Evolutionary conservation across 768 basidiomycete species (phyloP), one percentile per base, ranked within the genome.

Genomic region (Melanogaster broomeanus): DNA sequence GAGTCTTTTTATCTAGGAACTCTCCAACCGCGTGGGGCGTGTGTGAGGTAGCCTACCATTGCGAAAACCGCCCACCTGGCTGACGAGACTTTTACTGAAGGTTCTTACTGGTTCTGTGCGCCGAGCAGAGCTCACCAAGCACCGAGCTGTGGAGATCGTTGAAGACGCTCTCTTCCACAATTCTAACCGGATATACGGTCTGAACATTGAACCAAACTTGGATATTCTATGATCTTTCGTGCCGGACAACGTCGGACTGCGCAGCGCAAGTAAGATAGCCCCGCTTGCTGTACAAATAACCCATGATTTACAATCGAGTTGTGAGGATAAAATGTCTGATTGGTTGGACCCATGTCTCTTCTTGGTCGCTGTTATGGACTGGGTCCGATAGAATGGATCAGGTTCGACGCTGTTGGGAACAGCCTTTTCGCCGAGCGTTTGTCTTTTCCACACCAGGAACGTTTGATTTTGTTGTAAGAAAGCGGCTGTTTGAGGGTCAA

Each of bases 1-100:
- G 90, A 90, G 62, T 77, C 80, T 0, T 92, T 79, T 60, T 90
- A 89, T 63, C 73, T 91, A 12, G 87, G 81, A 3, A 77, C 74
- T 6, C 40, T 78, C 2, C 90, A 91, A 69, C 80, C 85, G 3
- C 77, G 90, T 22, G 63, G 80, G 35, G 82, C 76, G 0, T 92
- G 28, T 86, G 73, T 52, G 74, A 81, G 53, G 88, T 87, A 51
- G 72, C 52, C 8, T 8, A 37, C 12, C 43, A 13, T 22, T 39
- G 4, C 31, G 16, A 3, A 18, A n/a, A 12, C 15, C 39, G 27
- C 24, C 18, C 11, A 33, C 21, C 38, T 51, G 79, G 81, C 81
- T 41, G 85, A 90, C 59, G 83, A 80, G 9, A 82, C 83, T 59
- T 82, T 30, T 33, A 3, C 13, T 25, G 22, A 25, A 89, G 86